These are phyloP conservation scores for Teunomyces stri DNA, from an alignment of 805 yeast species.

Conservation along the genomic window DNA sequence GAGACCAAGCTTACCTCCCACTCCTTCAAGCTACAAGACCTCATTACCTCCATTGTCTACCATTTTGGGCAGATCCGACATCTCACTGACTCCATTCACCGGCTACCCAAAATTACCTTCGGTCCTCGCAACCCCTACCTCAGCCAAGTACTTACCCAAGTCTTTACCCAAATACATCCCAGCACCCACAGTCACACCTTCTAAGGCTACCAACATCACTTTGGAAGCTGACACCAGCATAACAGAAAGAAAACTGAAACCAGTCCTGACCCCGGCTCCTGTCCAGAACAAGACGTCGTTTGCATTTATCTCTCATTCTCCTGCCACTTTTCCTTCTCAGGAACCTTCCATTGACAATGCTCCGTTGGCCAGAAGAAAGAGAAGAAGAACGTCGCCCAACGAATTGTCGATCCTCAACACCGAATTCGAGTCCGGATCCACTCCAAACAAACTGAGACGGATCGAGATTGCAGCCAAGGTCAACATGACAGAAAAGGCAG, in stretches of 20 bases:
- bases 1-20: slow-evolving; percentile 27
- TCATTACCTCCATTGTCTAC: slow-evolving; percentile 42
- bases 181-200: slow-evolving; percentile 8
- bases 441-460: slow-evolving; percentile 79
- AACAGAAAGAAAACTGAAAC: slow-evolving; percentile 3
- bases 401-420: slow-evolving; percentile 78
- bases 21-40: slow-evolving; percentile 19
- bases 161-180: background rate
- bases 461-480: slow-evolving; percentile 76
- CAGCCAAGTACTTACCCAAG: slow-evolving; percentile 5
- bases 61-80: slow-evolving; percentile 15
- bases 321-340: slow-evolving; percentile 77
- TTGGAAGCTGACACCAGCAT: slow-evolving; percentile 11
- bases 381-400: slow-evolving; percentile 90
- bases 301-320: slow-evolving; percentile 93
- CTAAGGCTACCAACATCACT: slow-evolving; percentile 8
- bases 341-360: slow-evolving; percentile 87
- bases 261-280: slow-evolving; percentile 2
- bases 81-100: slow-evolving; percentile 10
- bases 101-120: slow-evolving; percentile 24
- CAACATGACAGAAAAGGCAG: slow-evolving; percentile 95
- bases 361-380: slow-evolving; percentile 88
- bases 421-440: slow-evolving; percentile 72
- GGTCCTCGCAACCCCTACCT: slow-evolving; percentile 16
- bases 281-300: slow-evolving; percentile 37